Base-by-base conservation (phyloP, 2,329 filamentous ascomycete species). In the Endoconidiophora polonica region DNA sequence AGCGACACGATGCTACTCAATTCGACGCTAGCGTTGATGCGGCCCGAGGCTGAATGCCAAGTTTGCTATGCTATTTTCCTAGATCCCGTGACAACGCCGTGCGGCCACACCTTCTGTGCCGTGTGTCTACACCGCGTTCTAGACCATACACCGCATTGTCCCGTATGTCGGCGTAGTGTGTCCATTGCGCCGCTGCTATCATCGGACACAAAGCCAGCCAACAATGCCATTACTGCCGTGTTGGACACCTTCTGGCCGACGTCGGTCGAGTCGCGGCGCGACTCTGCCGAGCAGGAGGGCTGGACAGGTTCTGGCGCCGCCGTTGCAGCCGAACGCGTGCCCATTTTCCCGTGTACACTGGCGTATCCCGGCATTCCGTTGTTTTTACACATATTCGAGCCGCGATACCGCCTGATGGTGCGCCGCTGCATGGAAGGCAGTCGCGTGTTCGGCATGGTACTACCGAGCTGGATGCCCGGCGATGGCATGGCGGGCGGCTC, bases 321-420 rank as follows among this genome's bases (percentile, higher is more conserved):
- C 23, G 12, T 24, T 2, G 5, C 39, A 3, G 49, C 38, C 16
- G 44, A 47, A 10, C 39, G 39, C 36, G 73, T 81, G 3, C 76
- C 85, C 0, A 67, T 94, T 0, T 94, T 94, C 57, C 74, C 93
- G 29, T 91, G 84, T 63, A 86, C 86, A 0, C 65, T 93, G 6
- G 76, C 85, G 0, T 90, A 91, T 57, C 88, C 88, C 1, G 70
- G 73, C 1, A 86, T 90, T 76, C 86, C 83, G 0, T 88, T 85
- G 0, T 91, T 91, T 57, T 68, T 94, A 2, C 84, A 93, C 58
- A 76, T 95, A n/a, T 94, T 94, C 59, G 88, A 94, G 61, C 84
- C 85, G n/a, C 75, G 84, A 5, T 94, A 94, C 61, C 77, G 86
- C 5, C 70, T 91, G n/a, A 91, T 94, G 86, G 81, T 94, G 37